A percentile compares a stretch with the other conserved stretches of the same genome.
phyloP scores from a whole-genome alignment of 2,329 filamentous ascomycete species.

The Sclerotinia borealis region DNA sequence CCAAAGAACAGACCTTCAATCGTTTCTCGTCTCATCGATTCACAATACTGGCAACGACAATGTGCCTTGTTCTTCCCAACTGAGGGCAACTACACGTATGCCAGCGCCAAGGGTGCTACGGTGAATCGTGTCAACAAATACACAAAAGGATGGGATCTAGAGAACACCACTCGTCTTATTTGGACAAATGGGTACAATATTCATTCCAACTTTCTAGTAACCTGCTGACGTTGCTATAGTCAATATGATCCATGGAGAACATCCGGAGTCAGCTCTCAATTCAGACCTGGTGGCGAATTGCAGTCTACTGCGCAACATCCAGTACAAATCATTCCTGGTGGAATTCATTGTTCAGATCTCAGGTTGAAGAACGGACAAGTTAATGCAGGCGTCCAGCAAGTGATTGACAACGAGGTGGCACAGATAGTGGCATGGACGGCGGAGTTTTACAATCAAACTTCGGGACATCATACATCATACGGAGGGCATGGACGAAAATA shows the following conservation, averaged over 20 bases:
- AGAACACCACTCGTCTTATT: conserved; percentile 47
- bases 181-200: conserved; percentile 47
- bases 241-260: conserved; percentile 56
- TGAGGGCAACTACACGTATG: conserved; percentile 44
- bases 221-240: conserved; percentile 23
- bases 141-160: conserved; percentile 50
- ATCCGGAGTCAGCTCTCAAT: conserved; percentile 45
- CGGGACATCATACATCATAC: neutral
- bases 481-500: neutral
- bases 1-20: conserved; percentile 41
- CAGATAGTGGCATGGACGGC: conserved; percentile 49
- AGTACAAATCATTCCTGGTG: conserved; percentile 47
- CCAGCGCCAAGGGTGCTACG: conserved; percentile 40
- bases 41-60: conserved; percentile 49
- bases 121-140: conserved; percentile 44
- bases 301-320: conserved; percentile 41
- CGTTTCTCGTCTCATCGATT: conserved; percentile 45
- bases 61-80: conserved; percentile 51
- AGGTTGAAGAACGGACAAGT: conserved; percentile 39
- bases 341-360: conserved; percentile 52
- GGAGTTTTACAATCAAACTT: conserved; percentile 35
- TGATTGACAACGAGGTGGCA: conserved; percentile 44
- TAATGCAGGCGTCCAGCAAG: conserved; percentile 42
- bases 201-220: neutral
- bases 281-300: conserved; percentile 49